These are phyloP conservation scores for Terfezia boudieri DNA, from an alignment of 495 filamentous ascomycete genomes.

Conservation along the genomic window DNA sequence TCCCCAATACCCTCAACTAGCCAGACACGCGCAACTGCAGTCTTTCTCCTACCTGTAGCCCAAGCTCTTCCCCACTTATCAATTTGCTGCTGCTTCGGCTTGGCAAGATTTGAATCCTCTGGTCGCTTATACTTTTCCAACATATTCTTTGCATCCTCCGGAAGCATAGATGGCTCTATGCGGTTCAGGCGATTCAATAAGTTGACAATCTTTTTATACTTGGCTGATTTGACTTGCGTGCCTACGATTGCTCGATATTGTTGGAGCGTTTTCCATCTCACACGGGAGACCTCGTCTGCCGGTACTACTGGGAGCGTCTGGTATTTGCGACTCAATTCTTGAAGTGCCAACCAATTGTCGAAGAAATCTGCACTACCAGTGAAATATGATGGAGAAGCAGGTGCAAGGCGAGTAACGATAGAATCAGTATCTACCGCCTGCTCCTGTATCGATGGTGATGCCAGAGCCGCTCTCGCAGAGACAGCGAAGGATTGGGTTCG, in stretches of 20 bases:
- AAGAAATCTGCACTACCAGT: slow-evolving; percentile 64
- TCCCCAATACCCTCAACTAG: slow-evolving; percentile 83
- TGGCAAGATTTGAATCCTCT: slow-evolving; percentile 43
- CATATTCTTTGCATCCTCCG: slow-evolving; percentile 37
- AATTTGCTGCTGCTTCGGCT: slow-evolving; percentile 32
- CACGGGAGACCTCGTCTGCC: slow-evolving; percentile 40
- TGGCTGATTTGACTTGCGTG: slow-evolving; percentile 53
- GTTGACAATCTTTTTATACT: slow-evolving; percentile 51
- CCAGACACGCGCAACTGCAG: slow-evolving; percentile 57
- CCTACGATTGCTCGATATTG: slow-evolving; percentile 54
- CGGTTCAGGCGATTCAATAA: slow-evolving; percentile 60
- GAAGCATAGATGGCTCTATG: slow-evolving; percentile 63
- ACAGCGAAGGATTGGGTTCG: too few relatives aligned
- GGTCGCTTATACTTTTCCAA: slow-evolving; percentile 50
- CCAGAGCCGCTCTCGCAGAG: too few relatives aligned
- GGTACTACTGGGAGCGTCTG: slow-evolving; percentile 44
- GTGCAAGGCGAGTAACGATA: slow-evolving; percentile 42
- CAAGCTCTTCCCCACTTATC: slow-evolving; percentile 55
- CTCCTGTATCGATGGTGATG: too few relatives aligned
- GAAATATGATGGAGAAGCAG: slow-evolving; percentile 81
- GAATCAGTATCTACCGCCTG: too few relatives aligned
- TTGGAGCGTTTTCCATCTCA: slow-evolving; percentile 62
- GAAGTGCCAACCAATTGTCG: slow-evolving; percentile 56
- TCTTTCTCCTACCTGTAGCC: slow-evolving; percentile 66
- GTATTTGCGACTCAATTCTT: slow-evolving; percentile 45